phyloP scores from a whole-genome alignment of 306 rosid species.

The Psophocarpus tetragonolobus region DNA sequence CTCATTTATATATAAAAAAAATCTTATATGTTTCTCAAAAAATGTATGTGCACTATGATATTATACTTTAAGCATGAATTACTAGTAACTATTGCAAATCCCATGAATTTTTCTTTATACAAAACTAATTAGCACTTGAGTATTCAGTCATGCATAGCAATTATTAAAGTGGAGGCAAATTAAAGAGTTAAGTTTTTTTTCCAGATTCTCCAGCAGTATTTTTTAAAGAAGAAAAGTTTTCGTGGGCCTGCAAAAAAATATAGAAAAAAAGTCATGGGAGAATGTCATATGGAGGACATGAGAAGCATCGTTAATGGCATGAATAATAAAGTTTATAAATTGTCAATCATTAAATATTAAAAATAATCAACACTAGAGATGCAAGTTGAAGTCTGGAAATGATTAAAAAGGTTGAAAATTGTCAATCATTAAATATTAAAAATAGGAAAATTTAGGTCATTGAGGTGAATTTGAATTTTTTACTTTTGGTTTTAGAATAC shows the following conservation, averaged over 20 bases:
- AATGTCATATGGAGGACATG: background rate
- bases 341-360: no score
- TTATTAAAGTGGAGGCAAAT: conserved; percentile 81
- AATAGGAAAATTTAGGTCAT: no score
- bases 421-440: conserved; percentile 24
- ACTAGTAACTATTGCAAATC: conserved; percentile 32
- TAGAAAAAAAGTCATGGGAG: background rate
- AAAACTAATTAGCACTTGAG: conserved; percentile 49
- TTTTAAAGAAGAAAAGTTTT: conserved; percentile 81
- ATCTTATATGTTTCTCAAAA: conserved; percentile 38
- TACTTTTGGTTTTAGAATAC: no score
- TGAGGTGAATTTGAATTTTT: no score
- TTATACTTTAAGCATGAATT: conserved; percentile 45
- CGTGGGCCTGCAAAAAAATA: conserved; percentile 64
- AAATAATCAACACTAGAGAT: conserved; percentile 93
- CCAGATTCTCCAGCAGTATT: conserved; percentile 94
- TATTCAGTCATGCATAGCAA: conserved; percentile 89
- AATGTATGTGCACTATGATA: conserved; percentile 35
- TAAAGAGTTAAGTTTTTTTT: conserved; percentile 80
- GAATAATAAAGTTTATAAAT: background rate
- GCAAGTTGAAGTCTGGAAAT: conserved; percentile 68
- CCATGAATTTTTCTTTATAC: background rate
- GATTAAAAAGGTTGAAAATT: conserved; percentile 1
- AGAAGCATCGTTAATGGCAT: background rate
- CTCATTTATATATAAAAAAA: background rate